phyloP scores from a whole-genome alignment of 2,329 filamentous ascomycete species.

The Xylaria polymorpha region DNA sequence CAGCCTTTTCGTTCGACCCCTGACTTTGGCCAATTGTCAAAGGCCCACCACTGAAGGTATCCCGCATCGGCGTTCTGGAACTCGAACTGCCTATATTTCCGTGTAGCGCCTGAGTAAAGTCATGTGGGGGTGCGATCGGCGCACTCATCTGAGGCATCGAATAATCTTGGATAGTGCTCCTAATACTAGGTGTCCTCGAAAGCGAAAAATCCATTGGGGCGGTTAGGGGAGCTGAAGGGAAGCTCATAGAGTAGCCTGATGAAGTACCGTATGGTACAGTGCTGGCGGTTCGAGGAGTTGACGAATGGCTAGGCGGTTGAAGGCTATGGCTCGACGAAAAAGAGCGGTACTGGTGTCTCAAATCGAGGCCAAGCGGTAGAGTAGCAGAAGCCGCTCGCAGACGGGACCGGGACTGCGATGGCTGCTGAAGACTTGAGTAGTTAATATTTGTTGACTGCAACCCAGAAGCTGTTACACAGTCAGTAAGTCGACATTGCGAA shows the following conservation, averaged over 20 bases:
- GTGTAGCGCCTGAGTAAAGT: slow-evolving; percentile 63
- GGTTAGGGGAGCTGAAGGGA: slow-evolving; percentile 65
- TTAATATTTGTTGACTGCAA: slow-evolving; percentile 61
- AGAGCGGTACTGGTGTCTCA: slow-evolving; percentile 50
- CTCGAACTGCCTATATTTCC: slow-evolving; percentile 54
- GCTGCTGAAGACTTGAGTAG: slow-evolving; percentile 61
- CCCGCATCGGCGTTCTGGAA: slow-evolving; percentile 59
- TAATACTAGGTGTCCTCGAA: slow-evolving; percentile 56
- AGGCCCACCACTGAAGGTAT: slow-evolving; percentile 55
- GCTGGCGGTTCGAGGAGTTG: slow-evolving; percentile 53
- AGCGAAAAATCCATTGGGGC: slow-evolving; percentile 65
- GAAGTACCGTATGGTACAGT: slow-evolving; percentile 57
- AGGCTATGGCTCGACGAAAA: slow-evolving; percentile 47
- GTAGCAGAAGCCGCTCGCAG: slow-evolving; percentile 59
- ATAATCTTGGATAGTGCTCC: slow-evolving; percentile 58
- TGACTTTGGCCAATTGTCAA: slow-evolving; percentile 44
- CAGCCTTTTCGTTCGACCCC: slow-evolving; percentile 45
- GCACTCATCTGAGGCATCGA: slow-evolving; percentile 66
- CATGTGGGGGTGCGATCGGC: slow-evolving; percentile 63
- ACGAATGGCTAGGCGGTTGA: slow-evolving; percentile 48
- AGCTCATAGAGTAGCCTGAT: slow-evolving; percentile 61
- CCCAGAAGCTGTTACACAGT: slow-evolving; percentile 55
- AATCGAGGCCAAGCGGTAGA: slow-evolving; percentile 49
- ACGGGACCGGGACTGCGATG: slow-evolving; percentile 59
- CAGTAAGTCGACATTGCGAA: slow-evolving; percentile 18